Evolutionary conservation across 2,329 filamentous ascomycete genomes (phyloP), one percentile per base, ranked within the genome.

Genomic region (Epichloe bromicola): DNA sequence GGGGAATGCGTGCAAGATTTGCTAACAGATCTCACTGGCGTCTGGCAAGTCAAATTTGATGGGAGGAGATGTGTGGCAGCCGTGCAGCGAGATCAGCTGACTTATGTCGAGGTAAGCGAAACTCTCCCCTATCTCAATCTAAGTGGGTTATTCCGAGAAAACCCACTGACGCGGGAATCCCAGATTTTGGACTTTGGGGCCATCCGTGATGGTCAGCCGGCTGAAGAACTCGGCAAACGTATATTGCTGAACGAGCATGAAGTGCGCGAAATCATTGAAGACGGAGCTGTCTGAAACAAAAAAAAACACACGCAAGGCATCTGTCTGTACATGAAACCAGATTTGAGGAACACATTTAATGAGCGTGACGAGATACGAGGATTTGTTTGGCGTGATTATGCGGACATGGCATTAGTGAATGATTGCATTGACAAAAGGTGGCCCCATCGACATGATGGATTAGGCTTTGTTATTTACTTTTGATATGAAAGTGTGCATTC

Each of bases 41-140:
- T 98, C 7, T 98, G 93, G 93, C 93, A 98, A 71, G 93, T 98
- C 61, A 93, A 93, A 62, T 98, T 98, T 70, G 90, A 98, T 62
- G 88, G 94, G 63, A 79, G 93, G 58, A 80, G 91, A 65, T 98
- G 93, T 65, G 93, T 98, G 52, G 93, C 93, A 53, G 93, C 93
- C 43, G 93, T 98, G 51, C 93, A 98, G 73, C 80, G 93, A 51
- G 88, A 95, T 57, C 84, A 82, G 60, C 70, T 95, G 60, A 98
- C 93, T 19, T 98, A 95, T 66, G 89, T 98, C 53, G 93, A 98
- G 80, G 93, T 95, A 67, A 72, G 82, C 69, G 2, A 26, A 46
- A 8, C 30, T 3, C 12, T 23, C 4, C 6, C 6, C 23, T 5
- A n/a, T 5, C 10, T 30, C 8, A 30, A 11, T 10, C 26, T 8